These are phyloP conservation scores for Bolboschoenus planiculmis DNA, from an alignment of 176 grass and related monocot genomes.

Conservation along the genomic window DNA sequence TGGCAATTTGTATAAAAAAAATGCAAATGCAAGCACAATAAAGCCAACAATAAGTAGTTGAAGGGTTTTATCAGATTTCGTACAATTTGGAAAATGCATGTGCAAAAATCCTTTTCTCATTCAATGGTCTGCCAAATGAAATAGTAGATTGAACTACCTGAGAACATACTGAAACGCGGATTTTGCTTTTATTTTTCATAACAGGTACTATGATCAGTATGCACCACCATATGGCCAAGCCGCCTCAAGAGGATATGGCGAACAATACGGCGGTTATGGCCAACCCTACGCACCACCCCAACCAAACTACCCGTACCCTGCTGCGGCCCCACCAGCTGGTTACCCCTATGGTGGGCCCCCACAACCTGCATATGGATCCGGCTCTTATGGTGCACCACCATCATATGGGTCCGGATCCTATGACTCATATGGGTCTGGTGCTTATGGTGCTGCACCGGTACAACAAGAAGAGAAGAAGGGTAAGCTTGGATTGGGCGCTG, in stretches of 20 bases:
- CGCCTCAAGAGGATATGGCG: conserved; percentile 15
- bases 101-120: not conserved
- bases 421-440: not conserved
- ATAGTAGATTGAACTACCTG: not conserved
- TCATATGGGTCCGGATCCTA: conserved; percentile 17
- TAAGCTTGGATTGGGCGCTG: conserved; percentile 64
- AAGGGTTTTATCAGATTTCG: not conserved
- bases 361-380: conserved; percentile 12
- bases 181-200: not conserved
- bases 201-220: conserved; percentile 22
- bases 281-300: conserved; percentile 19
- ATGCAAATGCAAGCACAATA: not conserved
- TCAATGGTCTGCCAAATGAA: not conserved
- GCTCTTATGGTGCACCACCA: not conserved
- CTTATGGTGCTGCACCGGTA: conserved; percentile 24
- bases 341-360: conserved; percentile 16
- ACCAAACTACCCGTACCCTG: conserved; percentile 10
- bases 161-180: not conserved
- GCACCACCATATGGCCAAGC: conserved; percentile 15
- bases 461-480: conserved; percentile 23
- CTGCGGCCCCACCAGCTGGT: conserved; percentile 6
- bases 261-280: conserved; percentile 28
- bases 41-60: not conserved
- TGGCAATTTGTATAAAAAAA: not conserved
- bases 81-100: not conserved